phyloP scores from a whole-genome alignment of 495 filamentous ascomycete genomes.

The Penicillium salamii region DNA sequence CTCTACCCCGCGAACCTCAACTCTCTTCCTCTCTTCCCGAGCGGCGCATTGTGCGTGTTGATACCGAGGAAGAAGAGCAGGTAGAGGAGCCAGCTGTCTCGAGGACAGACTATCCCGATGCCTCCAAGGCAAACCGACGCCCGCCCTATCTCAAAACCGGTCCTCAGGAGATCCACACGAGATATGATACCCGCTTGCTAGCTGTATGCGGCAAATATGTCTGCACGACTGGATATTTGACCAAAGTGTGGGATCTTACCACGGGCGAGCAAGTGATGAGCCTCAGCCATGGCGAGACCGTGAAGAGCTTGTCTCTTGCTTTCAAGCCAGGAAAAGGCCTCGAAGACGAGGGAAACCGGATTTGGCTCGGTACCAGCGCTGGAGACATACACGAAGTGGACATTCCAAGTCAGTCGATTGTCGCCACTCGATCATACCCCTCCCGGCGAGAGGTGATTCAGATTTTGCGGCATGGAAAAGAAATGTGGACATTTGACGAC shows the following conservation, averaged over 20 bases:
- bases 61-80: conserved; percentile 33
- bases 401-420: conserved; percentile 64
- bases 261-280: conserved; percentile 80
- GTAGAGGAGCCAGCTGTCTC: conserved; percentile 29
- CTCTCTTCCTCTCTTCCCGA: conserved; percentile 19
- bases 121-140: conserved; percentile 78
- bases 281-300: conserved; percentile 71
- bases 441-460: conserved; percentile 78
- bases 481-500: conserved; percentile 94
- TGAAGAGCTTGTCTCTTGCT: conserved; percentile 72
- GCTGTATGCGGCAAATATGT: conserved; percentile 85
- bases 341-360: conserved; percentile 71
- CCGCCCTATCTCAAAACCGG: conserved; percentile 71
- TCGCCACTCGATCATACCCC: conserved; percentile 67
- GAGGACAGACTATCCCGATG: conserved; percentile 71
- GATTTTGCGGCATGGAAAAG: conserved; percentile 80
- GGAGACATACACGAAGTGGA: conserved; percentile 90
- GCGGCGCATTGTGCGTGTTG: conserved; percentile 20
- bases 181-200: conserved; percentile 78
- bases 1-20: conserved; percentile 29
- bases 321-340: conserved; percentile 78
- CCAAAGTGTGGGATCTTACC: conserved; percentile 79
- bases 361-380: conserved; percentile 89
- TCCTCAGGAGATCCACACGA: conserved; percentile 71
- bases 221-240: conserved; percentile 80